Conservation (phyloP, 192 early-diverging fungal genomes). For the Entophlyctis luteolus region DNA sequence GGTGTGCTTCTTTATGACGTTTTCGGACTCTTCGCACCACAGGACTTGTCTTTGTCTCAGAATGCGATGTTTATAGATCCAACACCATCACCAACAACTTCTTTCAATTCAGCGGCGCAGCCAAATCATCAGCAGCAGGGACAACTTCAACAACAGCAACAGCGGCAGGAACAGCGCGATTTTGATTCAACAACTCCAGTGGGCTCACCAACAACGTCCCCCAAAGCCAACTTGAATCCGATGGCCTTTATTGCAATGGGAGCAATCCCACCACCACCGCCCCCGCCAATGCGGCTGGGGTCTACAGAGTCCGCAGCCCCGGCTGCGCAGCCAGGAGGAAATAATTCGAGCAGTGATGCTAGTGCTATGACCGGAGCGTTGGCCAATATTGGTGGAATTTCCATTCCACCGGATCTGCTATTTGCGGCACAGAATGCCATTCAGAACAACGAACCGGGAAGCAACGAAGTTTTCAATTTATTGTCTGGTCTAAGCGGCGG, state of each 20-base stretch:
- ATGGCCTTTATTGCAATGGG: background rate
- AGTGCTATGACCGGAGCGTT: background rate
- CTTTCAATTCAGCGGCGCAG: background rate
- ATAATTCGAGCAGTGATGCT: background rate
- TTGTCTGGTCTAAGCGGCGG: conserved; percentile 1
- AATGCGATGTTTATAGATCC: no score
- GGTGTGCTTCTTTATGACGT: no score
- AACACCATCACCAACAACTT: background rate
- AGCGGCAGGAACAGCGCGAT: background rate
- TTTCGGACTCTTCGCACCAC: no score
- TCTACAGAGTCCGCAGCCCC: background rate
- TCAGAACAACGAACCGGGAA: conserved; percentile 10
- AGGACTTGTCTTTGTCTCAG: no score
- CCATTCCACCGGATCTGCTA: conserved; percentile 17
- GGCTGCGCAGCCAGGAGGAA: background rate
- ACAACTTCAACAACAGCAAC: background rate
- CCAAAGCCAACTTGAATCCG: background rate
- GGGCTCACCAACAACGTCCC: background rate
- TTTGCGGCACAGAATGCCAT: conserved; percentile 22
- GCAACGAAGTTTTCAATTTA: conserved; percentile 16
- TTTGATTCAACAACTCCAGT: conserved; percentile 2
- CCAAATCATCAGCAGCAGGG: background rate
- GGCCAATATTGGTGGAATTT: background rate
- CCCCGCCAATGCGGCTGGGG: background rate
- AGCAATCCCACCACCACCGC: background rate